These are phyloP conservation scores for Boechera retrofracta DNA, from an alignment of 345 rosid genomes.

Conservation along the genomic window DNA sequence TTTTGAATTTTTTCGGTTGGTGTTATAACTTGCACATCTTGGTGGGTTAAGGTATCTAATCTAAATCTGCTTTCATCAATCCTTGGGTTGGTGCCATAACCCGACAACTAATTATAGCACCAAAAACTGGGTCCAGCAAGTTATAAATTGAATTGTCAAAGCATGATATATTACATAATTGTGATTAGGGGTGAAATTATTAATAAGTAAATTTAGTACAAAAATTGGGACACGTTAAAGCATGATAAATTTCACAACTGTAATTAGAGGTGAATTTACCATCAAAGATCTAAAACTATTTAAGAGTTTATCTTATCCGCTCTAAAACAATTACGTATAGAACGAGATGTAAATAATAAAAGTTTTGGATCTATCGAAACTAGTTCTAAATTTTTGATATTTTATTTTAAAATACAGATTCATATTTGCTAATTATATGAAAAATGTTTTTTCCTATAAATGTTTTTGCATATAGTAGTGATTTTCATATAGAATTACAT, in stretches of 20 bases:
- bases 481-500: not conserved
- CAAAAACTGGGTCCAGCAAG: not conserved
- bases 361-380: not conserved
- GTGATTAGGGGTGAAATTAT: not conserved
- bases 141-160: conserved; percentile 1
- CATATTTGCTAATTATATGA: not conserved
- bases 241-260: not conserved
- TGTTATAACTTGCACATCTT: not conserved
- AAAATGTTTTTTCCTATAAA: not conserved
- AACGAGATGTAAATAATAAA: not conserved
- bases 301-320: no score
- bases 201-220: not conserved
- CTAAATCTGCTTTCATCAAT: conserved; percentile 24
- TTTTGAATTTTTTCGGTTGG: not conserved
- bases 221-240: not conserved
- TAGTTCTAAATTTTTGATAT: not conserved
- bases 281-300: not conserved
- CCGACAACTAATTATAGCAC: not conserved
- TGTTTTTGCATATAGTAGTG: not conserved
- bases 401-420: not conserved
- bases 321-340: no score
- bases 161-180: not conserved
- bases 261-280: not conserved
- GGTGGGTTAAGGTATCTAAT: conserved; percentile 31
- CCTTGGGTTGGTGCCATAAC: conserved; percentile 4